Conservation (phyloP, 2,329 filamentous ascomycete genomes). For the Nigrograna mackinnonii region DNA sequence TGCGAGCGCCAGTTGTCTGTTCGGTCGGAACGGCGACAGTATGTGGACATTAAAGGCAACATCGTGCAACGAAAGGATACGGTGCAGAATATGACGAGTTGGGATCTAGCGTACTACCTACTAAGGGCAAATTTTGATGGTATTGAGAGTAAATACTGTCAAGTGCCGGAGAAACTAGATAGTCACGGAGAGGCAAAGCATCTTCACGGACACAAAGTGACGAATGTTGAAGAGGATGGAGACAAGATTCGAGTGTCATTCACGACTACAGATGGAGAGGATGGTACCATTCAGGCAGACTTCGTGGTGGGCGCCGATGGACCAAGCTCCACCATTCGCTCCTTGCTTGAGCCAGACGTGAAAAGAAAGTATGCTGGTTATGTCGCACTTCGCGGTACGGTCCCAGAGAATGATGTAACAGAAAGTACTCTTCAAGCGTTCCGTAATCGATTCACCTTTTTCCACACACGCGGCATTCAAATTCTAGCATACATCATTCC, state of each 20-base stretch:
- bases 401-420: constrained; percentile 25
- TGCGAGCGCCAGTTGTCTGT: constrained; percentile 26
- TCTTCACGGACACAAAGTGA: constrained; percentile 28
- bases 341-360: constrained; percentile 19
- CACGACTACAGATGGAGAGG: constrained; percentile 15
- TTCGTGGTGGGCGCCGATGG: constrained; percentile 35
- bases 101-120: constrained; percentile 37
- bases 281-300: constrained; percentile 24
- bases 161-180: constrained; percentile 16
- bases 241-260: constrained; percentile 21
- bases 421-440: constrained; percentile 28
- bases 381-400: constrained; percentile 34
- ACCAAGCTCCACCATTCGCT: constrained; percentile 32
- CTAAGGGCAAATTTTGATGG: constrained; percentile 35
- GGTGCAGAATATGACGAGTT: constrained; percentile 40
- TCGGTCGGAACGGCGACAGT: constrained; percentile 27
- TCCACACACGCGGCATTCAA: constrained; percentile 40
- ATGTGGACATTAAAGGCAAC: constrained; percentile 29
- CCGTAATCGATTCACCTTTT: constrained; percentile 46
- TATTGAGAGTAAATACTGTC: constrained; percentile 27
- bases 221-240: constrained; percentile 17
- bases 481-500: constrained; percentile 52
- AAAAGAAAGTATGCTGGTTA: constrained; percentile 35
- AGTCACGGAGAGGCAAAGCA: constrained; percentile 18
- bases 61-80: constrained; percentile 30